A percentile compares a stretch with the other conserved stretches of the same genome.
These are phyloP conservation scores for Dendrocalamus sinicus DNA, from an alignment of 176 grass and related monocot genomes.

Conservation along the genomic window DNA sequence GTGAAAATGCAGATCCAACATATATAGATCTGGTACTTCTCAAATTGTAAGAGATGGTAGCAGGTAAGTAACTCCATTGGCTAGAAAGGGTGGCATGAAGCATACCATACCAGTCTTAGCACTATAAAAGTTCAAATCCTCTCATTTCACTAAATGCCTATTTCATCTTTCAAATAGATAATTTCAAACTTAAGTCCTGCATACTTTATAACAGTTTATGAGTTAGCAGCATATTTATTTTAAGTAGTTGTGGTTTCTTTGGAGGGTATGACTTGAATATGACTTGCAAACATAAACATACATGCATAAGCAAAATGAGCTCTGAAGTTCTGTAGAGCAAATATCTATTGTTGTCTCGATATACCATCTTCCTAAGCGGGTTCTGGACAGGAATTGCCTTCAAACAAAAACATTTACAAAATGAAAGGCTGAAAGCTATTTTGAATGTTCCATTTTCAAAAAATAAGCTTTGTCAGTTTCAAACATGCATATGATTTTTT, in stretches of 20 bases:
- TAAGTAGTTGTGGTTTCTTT: not conserved
- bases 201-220: constrained; percentile 30
- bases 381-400: not conserved
- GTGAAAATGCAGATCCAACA: constrained; percentile 10
- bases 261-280: constrained; percentile 9
- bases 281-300: constrained; percentile 15
- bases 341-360: not conserved
- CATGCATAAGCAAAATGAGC: not conserved
- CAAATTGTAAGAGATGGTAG: constrained; percentile 4
- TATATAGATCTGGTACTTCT: constrained; percentile 9
- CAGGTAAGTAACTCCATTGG: constrained; percentile 17
- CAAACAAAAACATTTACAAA: not conserved
- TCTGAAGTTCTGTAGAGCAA: not conserved
- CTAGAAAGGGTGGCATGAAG: constrained; percentile 12
- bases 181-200: constrained; percentile 18
- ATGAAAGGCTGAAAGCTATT: not conserved
- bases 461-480: not conserved
- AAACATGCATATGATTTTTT: not conserved
- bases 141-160: constrained; percentile 29
- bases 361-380: not conserved
- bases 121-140: constrained; percentile 21
- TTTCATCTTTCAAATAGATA: constrained; percentile 25
- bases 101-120: not conserved
- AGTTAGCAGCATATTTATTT: constrained; percentile 8
- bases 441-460: not conserved